Base-by-base conservation (phyloP, 2,329 filamentous ascomycete species). In the Diaporthe vaccinii region DNA sequence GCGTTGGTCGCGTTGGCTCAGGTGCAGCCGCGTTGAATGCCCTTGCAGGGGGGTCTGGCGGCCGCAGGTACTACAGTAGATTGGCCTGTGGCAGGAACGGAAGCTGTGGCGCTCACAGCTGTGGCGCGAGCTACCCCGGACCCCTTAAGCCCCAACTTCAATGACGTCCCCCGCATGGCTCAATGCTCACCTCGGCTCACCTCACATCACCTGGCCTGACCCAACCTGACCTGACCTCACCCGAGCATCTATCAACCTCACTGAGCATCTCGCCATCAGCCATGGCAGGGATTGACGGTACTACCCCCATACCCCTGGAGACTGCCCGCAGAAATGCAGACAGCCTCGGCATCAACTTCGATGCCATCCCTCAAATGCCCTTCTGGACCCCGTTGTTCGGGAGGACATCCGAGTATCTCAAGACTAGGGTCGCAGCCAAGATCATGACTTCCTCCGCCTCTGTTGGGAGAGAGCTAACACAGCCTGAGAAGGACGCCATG, bases 401-500 rank as follows among this genome's bases (percentile, higher is more conserved):
- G 20, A 44, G 34, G n/a, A 36, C 67, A 5, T 14, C 62, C 36
- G 46, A 72, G 1, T 39, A 59, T 22, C 44, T 72, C 49, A 72
- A 59, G 49, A 46, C 67, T 8, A 44, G 51, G 44, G 58, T 70
- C 46, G 74, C 76, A 12, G 55, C 44, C 39, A 72, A 74, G 57
- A n/a, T 76, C 14, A 76, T 76, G 74, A 44, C 68, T 15, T 36
- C 71, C 20, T 72, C 74, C 6, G 68, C 67, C 25, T 31, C 46
- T 34, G 55, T 67, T 4, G 72, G 69, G 34, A 55, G 74, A 65
- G 72, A 72, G 49, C 75, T 83, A 58, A 81, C 78, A 14, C 78
- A 79, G 34, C 9, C 57, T 22, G 83, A 84, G 73, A 77, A 79
- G 34, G 78, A 81, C 62, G 80, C 78, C 62, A 72, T 82, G 41